Base-by-base conservation (phyloP, 208 protist species). In the Porcisia deanei region DNA sequence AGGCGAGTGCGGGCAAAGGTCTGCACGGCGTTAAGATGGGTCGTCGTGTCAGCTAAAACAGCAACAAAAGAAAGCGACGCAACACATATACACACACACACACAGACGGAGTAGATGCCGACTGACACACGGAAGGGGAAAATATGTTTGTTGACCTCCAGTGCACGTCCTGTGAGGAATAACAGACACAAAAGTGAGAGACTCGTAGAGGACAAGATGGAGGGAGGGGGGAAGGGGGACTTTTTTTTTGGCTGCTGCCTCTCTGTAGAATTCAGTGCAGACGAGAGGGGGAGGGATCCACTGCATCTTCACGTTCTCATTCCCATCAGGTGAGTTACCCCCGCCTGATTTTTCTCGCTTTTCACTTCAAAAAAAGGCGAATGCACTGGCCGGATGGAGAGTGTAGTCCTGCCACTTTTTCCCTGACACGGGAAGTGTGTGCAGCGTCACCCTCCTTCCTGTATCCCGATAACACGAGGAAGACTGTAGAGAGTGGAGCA, bases 1-100 rank as follows among this genome's bases (percentile, higher is more conserved):
- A 68, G 10, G 45, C 53, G 30, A 59, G 73, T 73, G 75, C 39
- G 3, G 43, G 53, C 7, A n/a, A 72, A 8, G 41, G 45, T 69
- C 5, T 45, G 20, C 18, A 54, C 20, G 18, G 58, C 52, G 49
- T 8, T 63, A 12, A 61, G 54, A 53, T 37, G 41, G 37, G 71
- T 66, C 10, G 39, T n/a, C n/a, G 57, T 34, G 57, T 58, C 14
- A 39, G 47, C n/a, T 43, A n/a, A 41, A 10, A 41, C 25, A 66
- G 54, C 41, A 66, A 64, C 8, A 30, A 64, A 45, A 12, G 41
- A n/a, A 58, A 25, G 41, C 16, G n/a, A 20, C 8, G 47, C 47
- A 5, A 30, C 30, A 61, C 12, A 37, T 25, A 3, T 3, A 61
- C 12, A 14, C 18, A 14, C 10, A n/a, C 63, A 22, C 39, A 7